These are phyloP conservation scores for Avena sativa DNA, from an alignment of 176 grass and related monocot species.

Conservation along the genomic window DNA sequence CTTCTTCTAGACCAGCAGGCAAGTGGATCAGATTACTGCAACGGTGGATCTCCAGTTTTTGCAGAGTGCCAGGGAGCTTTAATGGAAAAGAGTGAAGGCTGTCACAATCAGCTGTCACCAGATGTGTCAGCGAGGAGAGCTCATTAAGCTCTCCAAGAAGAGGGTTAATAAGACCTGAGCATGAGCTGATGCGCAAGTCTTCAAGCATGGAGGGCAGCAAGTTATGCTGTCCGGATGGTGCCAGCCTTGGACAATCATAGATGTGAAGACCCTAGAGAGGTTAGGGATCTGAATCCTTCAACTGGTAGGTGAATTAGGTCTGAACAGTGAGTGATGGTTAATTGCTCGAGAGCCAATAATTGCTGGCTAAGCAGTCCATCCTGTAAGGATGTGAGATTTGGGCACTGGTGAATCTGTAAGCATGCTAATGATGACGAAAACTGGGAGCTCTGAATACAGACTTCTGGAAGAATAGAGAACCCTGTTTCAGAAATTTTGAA, in stretches of 20 bases:
- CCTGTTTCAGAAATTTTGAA: slow-evolving; percentile 69
- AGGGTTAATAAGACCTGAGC: slow-evolving; percentile 57
- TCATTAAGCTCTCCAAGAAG: slow-evolving; percentile 58
- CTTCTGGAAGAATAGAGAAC: slow-evolving; percentile 56
- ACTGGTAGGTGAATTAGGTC: slow-evolving; percentile 53
- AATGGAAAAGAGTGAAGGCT: slow-evolving; percentile 60
- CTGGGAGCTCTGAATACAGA: slow-evolving; percentile 34
- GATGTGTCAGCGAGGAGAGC: slow-evolving; percentile 45
- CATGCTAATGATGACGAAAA: slow-evolving; percentile 46
- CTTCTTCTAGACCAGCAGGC: slow-evolving; percentile 54
- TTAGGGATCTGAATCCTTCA: slow-evolving; percentile 56
- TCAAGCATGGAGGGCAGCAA: slow-evolving; percentile 52
- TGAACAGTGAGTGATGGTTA: slow-evolving; percentile 58
- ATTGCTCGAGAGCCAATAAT: slow-evolving; percentile 47
- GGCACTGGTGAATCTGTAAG: slow-evolving; percentile 63
- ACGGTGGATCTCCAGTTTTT: slow-evolving; percentile 55
- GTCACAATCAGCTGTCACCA: slow-evolving; percentile 48
- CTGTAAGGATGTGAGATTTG: slow-evolving; percentile 65
- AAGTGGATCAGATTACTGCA: slow-evolving; percentile 55
- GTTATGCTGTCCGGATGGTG: slow-evolving; percentile 37
- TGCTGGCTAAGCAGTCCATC: slow-evolving; percentile 56
- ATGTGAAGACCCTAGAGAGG: slow-evolving; percentile 65
- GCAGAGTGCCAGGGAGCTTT: slow-evolving; percentile 51
- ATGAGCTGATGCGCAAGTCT: slow-evolving; percentile 64
- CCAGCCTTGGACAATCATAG: slow-evolving; percentile 57